phyloP scores from a whole-genome alignment of 2,329 filamentous ascomycete genomes.

The Aplosporella prunicola region DNA sequence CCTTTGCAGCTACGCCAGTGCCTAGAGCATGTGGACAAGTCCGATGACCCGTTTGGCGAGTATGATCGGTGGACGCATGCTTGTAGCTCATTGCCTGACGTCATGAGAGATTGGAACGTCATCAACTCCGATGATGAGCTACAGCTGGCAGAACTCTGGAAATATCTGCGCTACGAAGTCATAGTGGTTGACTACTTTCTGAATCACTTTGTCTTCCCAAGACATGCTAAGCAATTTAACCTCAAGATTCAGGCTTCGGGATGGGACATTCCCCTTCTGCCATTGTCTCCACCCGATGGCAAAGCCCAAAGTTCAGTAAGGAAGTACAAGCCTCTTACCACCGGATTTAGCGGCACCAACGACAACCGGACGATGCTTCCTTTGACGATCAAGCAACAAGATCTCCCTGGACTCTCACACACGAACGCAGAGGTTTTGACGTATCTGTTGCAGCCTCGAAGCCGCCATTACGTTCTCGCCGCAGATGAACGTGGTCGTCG shows the following conservation, averaged over 20 bases:
- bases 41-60: constrained; percentile 47
- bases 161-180: constrained; percentile 41
- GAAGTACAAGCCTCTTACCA: constrained; percentile 36
- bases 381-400: constrained; percentile 50
- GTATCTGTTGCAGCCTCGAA: constrained; percentile 47
- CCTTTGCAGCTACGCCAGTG: constrained; percentile 41
- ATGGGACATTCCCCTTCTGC: constrained; percentile 54
- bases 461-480: constrained; percentile 37
- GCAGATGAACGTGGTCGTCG: constrained; percentile 23
- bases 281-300: neutral
- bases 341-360: constrained; percentile 65
- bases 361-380: constrained; percentile 54
- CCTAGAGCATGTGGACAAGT: constrained; percentile 43
- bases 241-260: constrained; percentile 55
- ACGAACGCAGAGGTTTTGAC: constrained; percentile 56
- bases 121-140: constrained; percentile 51
- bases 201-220: constrained; percentile 55
- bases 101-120: constrained; percentile 42
- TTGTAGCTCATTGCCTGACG: constrained; percentile 34
- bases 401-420: constrained; percentile 46
- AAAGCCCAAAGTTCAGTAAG: neutral
- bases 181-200: constrained; percentile 54
- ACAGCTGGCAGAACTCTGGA: constrained; percentile 45
- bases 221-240: constrained; percentile 54
- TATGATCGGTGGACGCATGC: constrained; percentile 49